phyloP scores from a whole-genome alignment of 2,329 filamentous ascomycete genomes.

The Beauveria brongniartii region DNA sequence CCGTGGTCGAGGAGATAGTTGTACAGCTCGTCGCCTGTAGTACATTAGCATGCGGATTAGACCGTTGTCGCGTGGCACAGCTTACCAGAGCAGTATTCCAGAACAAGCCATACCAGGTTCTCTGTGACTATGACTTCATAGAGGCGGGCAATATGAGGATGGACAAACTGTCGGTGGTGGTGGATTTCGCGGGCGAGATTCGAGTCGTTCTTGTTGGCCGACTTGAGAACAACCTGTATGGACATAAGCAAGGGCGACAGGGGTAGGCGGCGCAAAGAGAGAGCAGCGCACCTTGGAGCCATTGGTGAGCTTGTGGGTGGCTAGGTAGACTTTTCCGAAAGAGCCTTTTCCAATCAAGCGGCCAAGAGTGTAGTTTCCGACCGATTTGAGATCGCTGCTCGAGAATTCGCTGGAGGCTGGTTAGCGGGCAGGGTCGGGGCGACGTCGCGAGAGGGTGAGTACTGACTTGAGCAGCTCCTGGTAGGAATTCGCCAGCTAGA shows the following conservation, averaged over 20 bases:
- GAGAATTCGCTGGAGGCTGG: slow-evolving; percentile 74
- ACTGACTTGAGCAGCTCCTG: slow-evolving; percentile 89
- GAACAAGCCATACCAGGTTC: slow-evolving; percentile 84
- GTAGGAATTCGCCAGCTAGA: slow-evolving; percentile 89
- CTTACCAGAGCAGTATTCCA: slow-evolving; percentile 91
- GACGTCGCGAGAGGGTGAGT: slow-evolving; percentile 10
- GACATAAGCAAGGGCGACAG: not conserved
- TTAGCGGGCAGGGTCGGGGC: slow-evolving; percentile 10
- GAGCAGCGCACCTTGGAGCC: slow-evolving; percentile 70
- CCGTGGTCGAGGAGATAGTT: slow-evolving; percentile 89
- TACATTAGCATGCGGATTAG: not conserved
- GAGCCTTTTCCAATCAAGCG: slow-evolving; percentile 93
- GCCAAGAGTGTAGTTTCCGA: slow-evolving; percentile 91
- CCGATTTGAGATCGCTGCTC: slow-evolving; percentile 79
- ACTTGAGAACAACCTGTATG: slow-evolving; percentile 87
- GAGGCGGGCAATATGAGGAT: slow-evolving; percentile 90
- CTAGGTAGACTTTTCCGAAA: slow-evolving; percentile 97
- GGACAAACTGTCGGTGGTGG: slow-evolving; percentile 94
- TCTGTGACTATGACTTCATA: slow-evolving; percentile 99
- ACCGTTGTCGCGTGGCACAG: not conserved
- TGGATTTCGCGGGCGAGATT: slow-evolving; percentile 97
- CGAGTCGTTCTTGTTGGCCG: slow-evolving; percentile 88
- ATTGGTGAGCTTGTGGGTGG: slow-evolving; percentile 94
- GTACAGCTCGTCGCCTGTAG: slow-evolving; percentile 84
- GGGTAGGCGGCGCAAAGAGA: not conserved